Evolutionary conservation across 2,329 filamentous ascomycete species (phyloP).

Genomic region (Nigrospora osmanthi): DNA sequence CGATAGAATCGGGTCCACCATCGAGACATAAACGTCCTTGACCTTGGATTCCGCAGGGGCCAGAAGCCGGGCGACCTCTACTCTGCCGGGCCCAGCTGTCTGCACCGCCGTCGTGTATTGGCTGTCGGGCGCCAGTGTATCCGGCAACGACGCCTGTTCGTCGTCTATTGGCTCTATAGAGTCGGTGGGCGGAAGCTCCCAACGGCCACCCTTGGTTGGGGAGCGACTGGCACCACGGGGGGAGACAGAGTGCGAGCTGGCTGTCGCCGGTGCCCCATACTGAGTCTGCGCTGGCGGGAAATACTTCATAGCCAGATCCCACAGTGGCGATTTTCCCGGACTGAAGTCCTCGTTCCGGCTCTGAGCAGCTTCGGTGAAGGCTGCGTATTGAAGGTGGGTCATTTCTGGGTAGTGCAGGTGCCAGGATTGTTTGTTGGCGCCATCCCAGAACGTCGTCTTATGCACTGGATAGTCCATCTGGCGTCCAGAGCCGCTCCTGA

Average conservation of each 20-base stretch:
- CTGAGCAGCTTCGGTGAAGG: constrained; percentile 44
- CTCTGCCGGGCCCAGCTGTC: constrained; percentile 11
- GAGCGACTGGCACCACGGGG: background rate
- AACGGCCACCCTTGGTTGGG: background rate
- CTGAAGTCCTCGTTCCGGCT: constrained; percentile 44
- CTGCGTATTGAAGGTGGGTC: constrained; percentile 50
- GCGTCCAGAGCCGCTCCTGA: constrained; percentile 40
- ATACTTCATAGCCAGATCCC: constrained; percentile 50
- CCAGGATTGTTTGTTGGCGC: constrained; percentile 44
- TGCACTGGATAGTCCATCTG: constrained; percentile 49
- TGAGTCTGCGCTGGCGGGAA: constrained; percentile 37
- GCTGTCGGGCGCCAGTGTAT: constrained; percentile 27
- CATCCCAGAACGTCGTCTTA: constrained; percentile 51
- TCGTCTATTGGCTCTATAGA: constrained; percentile 8
- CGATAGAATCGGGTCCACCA: constrained; percentile 60
- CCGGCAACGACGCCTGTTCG: constrained; percentile 20
- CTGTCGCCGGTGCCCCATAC: background rate
- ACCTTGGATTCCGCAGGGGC: constrained; percentile 50
- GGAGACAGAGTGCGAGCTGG: background rate
- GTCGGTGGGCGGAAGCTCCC: constrained; percentile 16
- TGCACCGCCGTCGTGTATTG: constrained; percentile 27
- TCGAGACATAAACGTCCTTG: constrained; percentile 51
- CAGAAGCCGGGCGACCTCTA: background rate
- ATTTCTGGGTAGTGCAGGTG: constrained; percentile 58
- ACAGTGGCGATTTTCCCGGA: constrained; percentile 42